Conservation (phyloP, 2,329 filamentous ascomycete species). For the Microcera coccophila region DNA sequence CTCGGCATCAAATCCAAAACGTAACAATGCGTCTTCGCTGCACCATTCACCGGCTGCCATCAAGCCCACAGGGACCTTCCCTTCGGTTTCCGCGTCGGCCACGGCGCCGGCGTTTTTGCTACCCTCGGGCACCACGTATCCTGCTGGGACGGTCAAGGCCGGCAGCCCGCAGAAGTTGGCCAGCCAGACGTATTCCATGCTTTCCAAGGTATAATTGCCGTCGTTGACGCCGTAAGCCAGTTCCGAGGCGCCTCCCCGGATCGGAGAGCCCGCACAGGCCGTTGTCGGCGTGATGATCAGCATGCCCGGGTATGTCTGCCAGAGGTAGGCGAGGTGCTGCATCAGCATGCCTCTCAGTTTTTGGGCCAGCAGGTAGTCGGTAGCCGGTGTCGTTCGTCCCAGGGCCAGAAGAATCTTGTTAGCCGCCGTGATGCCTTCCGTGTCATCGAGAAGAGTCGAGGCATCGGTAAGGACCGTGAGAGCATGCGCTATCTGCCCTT, state of each 20-base stretch:
- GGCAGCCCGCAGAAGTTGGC: conserved; percentile 50
- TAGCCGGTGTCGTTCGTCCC: conserved; percentile 57
- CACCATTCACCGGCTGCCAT: conserved; percentile 57
- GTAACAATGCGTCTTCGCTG: conserved; percentile 45
- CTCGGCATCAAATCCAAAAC: conserved; percentile 47
- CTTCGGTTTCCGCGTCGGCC: conserved; percentile 31
- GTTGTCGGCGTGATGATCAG: conserved; percentile 69
- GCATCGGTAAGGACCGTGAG: conserved; percentile 68
- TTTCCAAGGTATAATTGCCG: conserved; percentile 43
- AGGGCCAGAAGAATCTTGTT: conserved; percentile 66
- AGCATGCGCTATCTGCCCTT: conserved; percentile 69
- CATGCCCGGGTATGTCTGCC: conserved; percentile 61
- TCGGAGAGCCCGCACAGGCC: conserved; percentile 43
- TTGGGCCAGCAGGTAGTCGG: conserved; percentile 66
- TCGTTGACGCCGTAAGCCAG: conserved; percentile 42
- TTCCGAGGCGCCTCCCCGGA: conserved; percentile 34
- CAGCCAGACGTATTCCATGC: conserved; percentile 50
- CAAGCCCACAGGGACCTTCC: conserved; percentile 48
- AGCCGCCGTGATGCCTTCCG: conserved; percentile 50
- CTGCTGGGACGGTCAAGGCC: conserved; percentile 43
- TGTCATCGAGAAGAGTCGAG: conserved; percentile 43
- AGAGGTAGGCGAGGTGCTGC: conserved; percentile 66
- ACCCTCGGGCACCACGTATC: conserved; percentile 40
- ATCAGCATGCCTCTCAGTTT: conserved; percentile 66
- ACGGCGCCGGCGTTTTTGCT: conserved; percentile 28